Conservation (phyloP, 805 yeast genomes). For the Kodamaea jinghongensis region DNA sequence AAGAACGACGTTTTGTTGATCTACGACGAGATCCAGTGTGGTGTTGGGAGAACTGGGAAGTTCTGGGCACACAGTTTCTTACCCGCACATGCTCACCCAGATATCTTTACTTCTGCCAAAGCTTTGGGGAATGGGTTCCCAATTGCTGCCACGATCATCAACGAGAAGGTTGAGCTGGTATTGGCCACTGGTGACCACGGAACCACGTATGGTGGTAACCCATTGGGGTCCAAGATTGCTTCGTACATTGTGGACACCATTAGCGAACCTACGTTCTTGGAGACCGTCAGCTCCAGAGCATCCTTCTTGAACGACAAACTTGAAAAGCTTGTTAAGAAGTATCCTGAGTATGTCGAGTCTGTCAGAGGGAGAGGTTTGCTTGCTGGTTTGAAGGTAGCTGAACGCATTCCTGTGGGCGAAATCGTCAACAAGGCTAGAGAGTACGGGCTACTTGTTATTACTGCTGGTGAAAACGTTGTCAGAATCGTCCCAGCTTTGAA, state of each 20-base stretch:
- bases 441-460: conserved; percentile 76
- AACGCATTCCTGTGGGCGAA: conserved; percentile 53
- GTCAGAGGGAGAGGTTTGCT: conserved; percentile 88
- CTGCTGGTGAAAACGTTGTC: conserved; percentile 89
- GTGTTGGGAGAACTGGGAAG: conserved; percentile 87
- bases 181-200: conserved; percentile 95
- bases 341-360: conserved; percentile 60
- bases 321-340: conserved; percentile 47
- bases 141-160: conserved; percentile 88
- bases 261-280: conserved; percentile 57
- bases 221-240: conserved; percentile 82
- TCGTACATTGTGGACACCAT: conserved; percentile 70
- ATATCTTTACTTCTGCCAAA: conserved; percentile 90
- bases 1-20: conserved; percentile 73
- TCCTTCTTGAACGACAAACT: conserved; percentile 52
- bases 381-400: conserved; percentile 72
- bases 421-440: conserved; percentile 72
- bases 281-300: conserved; percentile 59
- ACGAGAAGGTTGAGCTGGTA: conserved; percentile 69
- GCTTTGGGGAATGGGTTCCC: conserved; percentile 97
- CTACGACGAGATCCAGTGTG: conserved; percentile 96
- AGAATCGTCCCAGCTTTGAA: conserved; percentile 92
- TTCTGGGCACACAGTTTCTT: conserved; percentile 87
- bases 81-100: conserved; percentile 86
- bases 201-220: conserved; percentile 97